Percentiles rank a stretch among this genome's conserved stretches.
Conservation (phyloP, 2,329 filamentous ascomycete genomes). For the Talaromyces sp. region DNA sequence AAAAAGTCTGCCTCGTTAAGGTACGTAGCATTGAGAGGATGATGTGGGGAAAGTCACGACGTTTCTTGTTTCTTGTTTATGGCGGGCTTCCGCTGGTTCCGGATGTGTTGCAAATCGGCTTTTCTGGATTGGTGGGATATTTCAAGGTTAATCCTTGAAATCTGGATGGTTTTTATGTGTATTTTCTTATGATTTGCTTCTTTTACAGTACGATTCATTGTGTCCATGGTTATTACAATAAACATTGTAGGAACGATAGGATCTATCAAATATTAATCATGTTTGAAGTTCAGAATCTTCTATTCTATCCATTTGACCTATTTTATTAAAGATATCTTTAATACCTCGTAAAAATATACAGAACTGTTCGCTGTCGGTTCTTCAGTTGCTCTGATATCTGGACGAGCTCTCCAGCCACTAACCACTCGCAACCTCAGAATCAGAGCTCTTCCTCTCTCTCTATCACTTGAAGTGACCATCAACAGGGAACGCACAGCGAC, state of each 20-base stretch:
- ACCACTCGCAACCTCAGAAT: neutral
- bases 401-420: neutral
- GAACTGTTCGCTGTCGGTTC: neutral
- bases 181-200: neutral
- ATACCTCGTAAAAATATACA: neutral
- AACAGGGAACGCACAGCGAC: no score
- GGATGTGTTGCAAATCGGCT: neutral
- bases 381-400: neutral
- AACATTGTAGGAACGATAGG: no score
- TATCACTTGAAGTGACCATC: no score
- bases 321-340: neutral
- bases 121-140: neutral
- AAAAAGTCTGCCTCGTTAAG: no score
- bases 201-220: neutral
- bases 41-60: neutral
- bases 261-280: no score
- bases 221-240: no score
- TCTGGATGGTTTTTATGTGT: neutral
- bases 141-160: neutral
- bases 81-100: neutral
- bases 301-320: neutral
- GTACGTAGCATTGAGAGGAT: no score
- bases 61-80: neutral
- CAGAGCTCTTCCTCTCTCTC: no score
- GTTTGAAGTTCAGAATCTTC: no score